Evolutionary conservation across 2,329 filamentous ascomycete species (phyloP).

Genomic region (Fusarium austroafricanum): DNA sequence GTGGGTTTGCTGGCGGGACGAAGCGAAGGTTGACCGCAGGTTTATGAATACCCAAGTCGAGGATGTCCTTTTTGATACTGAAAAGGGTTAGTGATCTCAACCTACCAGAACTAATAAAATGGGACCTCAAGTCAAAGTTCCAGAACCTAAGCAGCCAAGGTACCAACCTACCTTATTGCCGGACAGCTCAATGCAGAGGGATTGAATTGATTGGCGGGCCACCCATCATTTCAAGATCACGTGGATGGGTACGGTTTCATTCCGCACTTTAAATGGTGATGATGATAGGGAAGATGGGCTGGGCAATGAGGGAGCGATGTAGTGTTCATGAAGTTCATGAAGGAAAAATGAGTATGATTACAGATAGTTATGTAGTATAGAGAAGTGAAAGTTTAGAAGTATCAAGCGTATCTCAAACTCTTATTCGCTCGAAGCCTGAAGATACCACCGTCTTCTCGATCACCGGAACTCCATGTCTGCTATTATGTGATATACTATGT

Average conservation of each 20-base stretch:
- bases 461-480: constrained; percentile 20
- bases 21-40: constrained; percentile 16
- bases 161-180: constrained; percentile 16
- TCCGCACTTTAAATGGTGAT: constrained; percentile 20
- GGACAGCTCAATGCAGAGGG: constrained; percentile 25
- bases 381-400: constrained; percentile 3
- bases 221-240: constrained; percentile 19
- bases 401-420: neutral
- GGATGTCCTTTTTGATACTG: neutral
- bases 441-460: constrained; percentile 1
- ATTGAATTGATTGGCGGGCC: constrained; percentile 40
- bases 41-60: constrained; percentile 4
- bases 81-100: neutral
- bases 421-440: neutral
- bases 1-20: constrained; percentile 39
- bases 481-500: neutral
- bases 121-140: constrained; percentile 1
- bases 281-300: constrained; percentile 1
- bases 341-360: neutral
- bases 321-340: too few species aligned
- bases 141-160: neutral
- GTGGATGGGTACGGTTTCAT: constrained; percentile 30
- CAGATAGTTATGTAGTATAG: neutral
- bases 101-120: neutral
- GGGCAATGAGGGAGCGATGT: too few species aligned